phyloP scores from a whole-genome alignment of 192 early-diverging fungal genomes.

The Allomyces arbusculus region DNA sequence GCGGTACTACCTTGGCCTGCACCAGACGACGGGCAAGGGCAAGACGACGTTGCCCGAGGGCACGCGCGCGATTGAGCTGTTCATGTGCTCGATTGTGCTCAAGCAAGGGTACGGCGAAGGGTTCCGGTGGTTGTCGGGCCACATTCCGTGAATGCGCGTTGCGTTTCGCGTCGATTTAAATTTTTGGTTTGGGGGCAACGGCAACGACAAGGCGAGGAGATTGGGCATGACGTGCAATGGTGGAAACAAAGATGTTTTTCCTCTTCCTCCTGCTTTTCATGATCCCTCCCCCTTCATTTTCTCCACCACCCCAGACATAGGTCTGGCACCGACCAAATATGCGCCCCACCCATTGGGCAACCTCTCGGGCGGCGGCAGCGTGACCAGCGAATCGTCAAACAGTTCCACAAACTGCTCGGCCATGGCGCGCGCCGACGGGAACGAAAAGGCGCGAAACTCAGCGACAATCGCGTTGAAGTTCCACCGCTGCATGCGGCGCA shows the following conservation, averaged over 20 bases:
- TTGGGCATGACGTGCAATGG: no score
- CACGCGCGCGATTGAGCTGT: constrained; percentile 92
- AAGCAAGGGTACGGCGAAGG: constrained; percentile 94
- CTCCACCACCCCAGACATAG: no score
- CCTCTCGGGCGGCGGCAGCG: constrained; percentile 30
- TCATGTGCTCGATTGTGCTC: constrained; percentile 98
- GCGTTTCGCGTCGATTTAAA: no score
- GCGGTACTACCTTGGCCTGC: constrained; percentile 65
- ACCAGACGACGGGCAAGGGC: constrained; percentile 92
- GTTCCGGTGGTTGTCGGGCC: constrained; percentile 59
- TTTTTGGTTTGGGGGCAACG: no score
- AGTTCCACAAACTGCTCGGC: constrained; percentile 93
- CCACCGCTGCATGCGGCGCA: constrained; percentile 83
- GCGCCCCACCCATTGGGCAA: no score
- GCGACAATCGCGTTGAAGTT: constrained; percentile 90
- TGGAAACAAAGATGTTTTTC: no score
- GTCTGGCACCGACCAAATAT: no score
- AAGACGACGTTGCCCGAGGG: constrained; percentile 27
- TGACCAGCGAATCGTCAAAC: constrained; percentile 80
- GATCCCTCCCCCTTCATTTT: no score
- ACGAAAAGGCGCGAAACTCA: constrained; percentile 92
- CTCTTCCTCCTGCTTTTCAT: no score
- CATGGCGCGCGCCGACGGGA: constrained; percentile 60
- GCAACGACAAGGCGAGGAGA: no score
- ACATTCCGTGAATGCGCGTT: no score